Evolutionary conservation across 805 yeast species (phyloP), one percentile per base, ranked within the genome.

Genomic region (Barnettozyma pratensis): DNA sequence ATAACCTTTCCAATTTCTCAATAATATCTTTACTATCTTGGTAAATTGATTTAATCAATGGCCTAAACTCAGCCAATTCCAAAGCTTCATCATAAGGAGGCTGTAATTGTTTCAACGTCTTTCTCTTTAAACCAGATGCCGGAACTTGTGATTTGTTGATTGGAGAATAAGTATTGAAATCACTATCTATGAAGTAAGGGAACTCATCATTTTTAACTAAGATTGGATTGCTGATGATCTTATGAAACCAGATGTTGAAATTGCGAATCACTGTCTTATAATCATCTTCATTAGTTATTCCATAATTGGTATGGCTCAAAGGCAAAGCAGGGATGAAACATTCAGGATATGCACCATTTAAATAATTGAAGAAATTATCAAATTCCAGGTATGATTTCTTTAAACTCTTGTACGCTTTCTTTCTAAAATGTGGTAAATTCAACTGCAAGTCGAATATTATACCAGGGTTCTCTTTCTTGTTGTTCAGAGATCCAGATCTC

Each of bases 321-420:
- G 98, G 97, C 39, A 94, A 71, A 6, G 95, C 82, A 0, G 98
- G 97, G 4, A 94, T 90, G 67, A 92, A 90, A 48, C 94, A 91
- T 64, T 94, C 98, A 32, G 92, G 83, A 59, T 90, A 85, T 37
- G 95, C 87, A 25, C 83, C 81, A 48, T 82, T 81, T 53, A 94
- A 69, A 62, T 86, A 92, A 55, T 80, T 81, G 66, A 87, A 87
- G 59, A 94, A 79, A 51, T 81, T 79, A 32, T 77, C 79, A 55
- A 90, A 74, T 64, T 94, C 99, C 50, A 76, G 76, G 61, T 81
- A 85, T 0, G 96, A 83, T 50, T 97, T 78, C 55, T 96, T 80
- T 12, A 92, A 70, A 48, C 83, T 91, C 47, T 81, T 80, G 65
- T 86, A 90, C 7, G 66, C 64, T 7, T 77, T 68, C 54, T 86